Evolutionary conservation across 2,329 filamentous ascomycete genomes (phyloP).

Genomic region (Nannizziopsis barbatae): DNA sequence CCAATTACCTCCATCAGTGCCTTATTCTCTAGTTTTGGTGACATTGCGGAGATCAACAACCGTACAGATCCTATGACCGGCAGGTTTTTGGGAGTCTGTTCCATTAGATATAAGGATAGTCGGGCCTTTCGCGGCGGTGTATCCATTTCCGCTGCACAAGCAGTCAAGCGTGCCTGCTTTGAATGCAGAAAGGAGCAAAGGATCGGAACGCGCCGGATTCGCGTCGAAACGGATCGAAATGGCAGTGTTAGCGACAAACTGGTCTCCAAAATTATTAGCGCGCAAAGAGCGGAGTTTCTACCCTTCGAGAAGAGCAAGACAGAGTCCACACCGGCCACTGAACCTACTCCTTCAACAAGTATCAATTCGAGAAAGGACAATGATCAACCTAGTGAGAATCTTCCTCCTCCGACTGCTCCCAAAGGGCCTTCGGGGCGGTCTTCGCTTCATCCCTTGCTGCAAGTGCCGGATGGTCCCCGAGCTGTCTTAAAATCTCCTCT

Average conservation of each 20-base stretch:
- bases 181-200: conserved; percentile 65
- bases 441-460: conserved; percentile 19
- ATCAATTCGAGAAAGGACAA: conserved; percentile 3
- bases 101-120: conserved; percentile 76
- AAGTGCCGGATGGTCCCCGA: conserved; percentile 25
- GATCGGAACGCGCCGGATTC: conserved; percentile 65
- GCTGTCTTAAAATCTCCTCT: conserved; percentile 24
- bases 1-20: conserved; percentile 65
- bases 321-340: conserved; percentile 19
- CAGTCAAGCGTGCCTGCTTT: conserved; percentile 66
- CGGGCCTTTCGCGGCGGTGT: conserved; percentile 41
- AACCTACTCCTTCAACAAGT: neutral
- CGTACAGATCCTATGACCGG: conserved; percentile 92
- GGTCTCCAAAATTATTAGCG: conserved; percentile 62
- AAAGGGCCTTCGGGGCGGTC: conserved; percentile 62
- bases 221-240: conserved; percentile 80
- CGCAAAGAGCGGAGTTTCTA: conserved; percentile 39
- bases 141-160: conserved; percentile 59
- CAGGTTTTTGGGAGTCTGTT: conserved; percentile 85
- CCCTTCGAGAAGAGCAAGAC: conserved; percentile 19
- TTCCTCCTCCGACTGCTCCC: conserved; percentile 69
- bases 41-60: conserved; percentile 83
- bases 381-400: conserved; percentile 19
- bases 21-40: conserved; percentile 69
- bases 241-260: conserved; percentile 69